Evolutionary conservation across 495 filamentous ascomycete genomes (phyloP), one percentile per base, ranked within the genome.

Genomic region (Xanthoparmelia taractica): DNA sequence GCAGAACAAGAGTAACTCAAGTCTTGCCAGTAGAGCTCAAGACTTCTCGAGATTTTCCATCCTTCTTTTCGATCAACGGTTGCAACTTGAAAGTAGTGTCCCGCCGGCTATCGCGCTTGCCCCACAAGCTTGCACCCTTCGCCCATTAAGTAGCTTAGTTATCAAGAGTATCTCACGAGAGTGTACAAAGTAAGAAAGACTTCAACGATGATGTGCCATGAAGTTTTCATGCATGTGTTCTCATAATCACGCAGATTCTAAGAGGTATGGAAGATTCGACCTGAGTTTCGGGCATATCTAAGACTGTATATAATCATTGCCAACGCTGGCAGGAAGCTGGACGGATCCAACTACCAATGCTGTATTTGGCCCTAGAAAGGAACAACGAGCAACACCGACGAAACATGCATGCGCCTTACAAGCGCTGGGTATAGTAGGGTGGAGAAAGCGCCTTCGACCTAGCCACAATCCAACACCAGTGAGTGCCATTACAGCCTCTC

Each of bases 101-200:
- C 50, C 50, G 50, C 50, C 29, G 29, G 48, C 48, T 52, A 54
- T 11, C 50, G 50, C 50, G 50, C 50, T 54, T 54, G 27, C 12
- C 13, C 48, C 25, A 31, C 31, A 20, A 54, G 15, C 18, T 54
- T 54, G 50, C 50, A 54, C n/a, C 29, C 17, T 54, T 10, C 10
- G 0, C 8, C 10, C 5, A 4, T 15, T 29, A n/a, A n/a, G n/a
- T n/a, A n/a, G n/a, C n/a, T 50, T 50, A 10, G 12, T 1, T 10
- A 25, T 0, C 47, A 50, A 29, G 17, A 3, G 11, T 20, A 54
- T 33, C 29, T 29, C 33, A 20, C 50, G 50, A 54, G 29, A 33
- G 34, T 36, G 10, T 10, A 36, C n/a, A n/a, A n/a, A n/a, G n/a
- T n/a, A n/a, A n/a, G n/a, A n/a, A n/a, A n/a, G n/a, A n/a, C n/a